Percentiles rank a stretch among this genome's conserved stretches.
phyloP scores from a whole-genome alignment of 345 rosid genomes.

The Laguncularia racemosa region DNA sequence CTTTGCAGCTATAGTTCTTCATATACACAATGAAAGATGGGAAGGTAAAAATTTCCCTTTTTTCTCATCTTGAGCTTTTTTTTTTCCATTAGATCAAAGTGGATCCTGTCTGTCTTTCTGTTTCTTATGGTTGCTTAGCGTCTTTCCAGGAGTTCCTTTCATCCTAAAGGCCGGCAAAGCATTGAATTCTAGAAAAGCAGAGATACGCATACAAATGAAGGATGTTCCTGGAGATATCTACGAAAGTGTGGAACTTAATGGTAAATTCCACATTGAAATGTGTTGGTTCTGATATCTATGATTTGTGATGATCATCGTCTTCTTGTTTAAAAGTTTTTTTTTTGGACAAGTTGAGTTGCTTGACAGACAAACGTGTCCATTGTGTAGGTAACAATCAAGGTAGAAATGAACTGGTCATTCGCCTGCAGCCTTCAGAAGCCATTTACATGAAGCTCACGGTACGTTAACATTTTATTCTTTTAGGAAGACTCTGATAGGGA shows the following conservation, averaged over 20 bases:
- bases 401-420: conserved; percentile 94
- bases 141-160: conserved; percentile 77
- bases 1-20: conserved; percentile 76
- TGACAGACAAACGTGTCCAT: neutral
- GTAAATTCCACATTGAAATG: neutral
- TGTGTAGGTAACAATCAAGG: conserved; percentile 80
- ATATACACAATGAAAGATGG: conserved; percentile 96
- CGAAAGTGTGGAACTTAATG: conserved; percentile 41
- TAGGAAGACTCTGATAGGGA: too few species aligned
- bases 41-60: conserved; percentile 48
- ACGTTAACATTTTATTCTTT: conserved; percentile 16
- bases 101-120: too few species aligned
- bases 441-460: conserved; percentile 98
- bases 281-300: too few species aligned
- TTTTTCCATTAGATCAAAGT: conserved; percentile 4
- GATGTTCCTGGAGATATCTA: conserved; percentile 99
- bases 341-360: too few species aligned
- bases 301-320: too few species aligned
- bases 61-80: neutral
- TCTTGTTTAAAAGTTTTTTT: too few species aligned
- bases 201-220: conserved; percentile 95
- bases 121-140: too few species aligned
- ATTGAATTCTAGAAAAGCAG: conserved; percentile 91
- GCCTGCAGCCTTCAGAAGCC: conserved; percentile 96
- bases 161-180: conserved; percentile 98